These are phyloP conservation scores for Urostyla sp. DNA, from an alignment of 73 alveolate species.

Conservation along the genomic window DNA sequence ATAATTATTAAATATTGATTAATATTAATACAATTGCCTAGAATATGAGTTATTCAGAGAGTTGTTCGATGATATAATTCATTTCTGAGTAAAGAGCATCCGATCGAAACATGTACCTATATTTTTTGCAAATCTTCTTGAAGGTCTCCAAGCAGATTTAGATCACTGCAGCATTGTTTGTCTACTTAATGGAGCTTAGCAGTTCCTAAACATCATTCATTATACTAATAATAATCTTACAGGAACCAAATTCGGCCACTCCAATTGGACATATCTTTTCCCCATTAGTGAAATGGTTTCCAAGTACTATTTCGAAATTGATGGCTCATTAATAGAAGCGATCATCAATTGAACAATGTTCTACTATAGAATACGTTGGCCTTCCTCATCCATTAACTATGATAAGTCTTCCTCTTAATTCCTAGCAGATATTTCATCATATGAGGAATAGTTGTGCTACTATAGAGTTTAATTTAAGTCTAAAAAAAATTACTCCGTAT, in stretches of 20 bases:
- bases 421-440: background rate
- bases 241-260: slow-evolving; percentile 52
- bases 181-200: background rate
- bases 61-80: slow-evolving; percentile 51
- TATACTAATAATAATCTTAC: slow-evolving; percentile 1
- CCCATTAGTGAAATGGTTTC: slow-evolving; percentile 51
- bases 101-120: slow-evolving; percentile 60
- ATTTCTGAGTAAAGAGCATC: slow-evolving; percentile 58
- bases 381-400: slow-evolving; percentile 3
- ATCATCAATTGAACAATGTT: slow-evolving; percentile 24
- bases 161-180: slow-evolving; percentile 12
- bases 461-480: background rate
- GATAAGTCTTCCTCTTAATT: background rate
- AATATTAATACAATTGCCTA: slow-evolving; percentile 27
- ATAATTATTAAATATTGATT: background rate
- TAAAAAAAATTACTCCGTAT: slow-evolving; percentile 48
- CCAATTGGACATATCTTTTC: slow-evolving; percentile 6
- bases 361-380: background rate
- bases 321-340: slow-evolving; percentile 8
- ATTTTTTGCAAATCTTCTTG: slow-evolving; percentile 62
- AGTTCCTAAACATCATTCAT: slow-evolving; percentile 26
- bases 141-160: slow-evolving; percentile 19
- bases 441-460: slow-evolving; percentile 45
- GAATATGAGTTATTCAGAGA: background rate
- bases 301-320: slow-evolving; percentile 31